A percentile compares a stretch with the other conserved stretches of the same genome.
Evolutionary conservation across 148 eudicot species (phyloP).

Genomic region (Spergularia bocconei): DNA sequence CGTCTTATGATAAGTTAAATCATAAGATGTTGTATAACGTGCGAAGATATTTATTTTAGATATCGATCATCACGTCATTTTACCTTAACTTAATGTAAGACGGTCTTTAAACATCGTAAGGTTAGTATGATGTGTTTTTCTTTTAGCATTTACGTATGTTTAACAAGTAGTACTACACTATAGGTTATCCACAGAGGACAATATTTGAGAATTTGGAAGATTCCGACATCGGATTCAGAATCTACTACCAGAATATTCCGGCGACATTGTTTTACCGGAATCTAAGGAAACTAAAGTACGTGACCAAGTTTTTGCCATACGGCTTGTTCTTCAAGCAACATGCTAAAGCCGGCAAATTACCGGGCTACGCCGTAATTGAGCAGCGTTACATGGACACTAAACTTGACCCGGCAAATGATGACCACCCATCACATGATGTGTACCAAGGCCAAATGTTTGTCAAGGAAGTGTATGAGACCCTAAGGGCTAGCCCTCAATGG

Average conservation of each 20-base stretch:
- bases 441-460: conserved; percentile 73
- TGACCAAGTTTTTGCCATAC: conserved; percentile 49
- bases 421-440: conserved; percentile 83
- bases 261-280: conserved; percentile 65
- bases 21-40: no score
- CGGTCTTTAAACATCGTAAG: not conserved
- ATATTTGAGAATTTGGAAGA: conserved; percentile 66
- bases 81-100: no score
- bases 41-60: no score
- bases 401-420: conserved; percentile 66
- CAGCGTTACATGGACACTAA: conserved; percentile 74
- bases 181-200: conserved; percentile 74
- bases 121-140: not conserved
- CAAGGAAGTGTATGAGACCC: conserved; percentile 84
- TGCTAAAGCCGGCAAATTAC: conserved; percentile 59
- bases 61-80: no score
- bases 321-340: conserved; percentile 49
- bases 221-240: conserved; percentile 50
- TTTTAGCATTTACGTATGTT: no score
- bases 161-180: not conserved
- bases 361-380: conserved; percentile 64
- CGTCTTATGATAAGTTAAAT: no score
- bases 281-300: conserved; percentile 63
- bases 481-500: conserved; percentile 88
- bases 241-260: conserved; percentile 78